These are phyloP conservation scores for Phytopythium vexans DNA, from an alignment of 352 stramenopile species.

Conservation along the genomic window DNA sequence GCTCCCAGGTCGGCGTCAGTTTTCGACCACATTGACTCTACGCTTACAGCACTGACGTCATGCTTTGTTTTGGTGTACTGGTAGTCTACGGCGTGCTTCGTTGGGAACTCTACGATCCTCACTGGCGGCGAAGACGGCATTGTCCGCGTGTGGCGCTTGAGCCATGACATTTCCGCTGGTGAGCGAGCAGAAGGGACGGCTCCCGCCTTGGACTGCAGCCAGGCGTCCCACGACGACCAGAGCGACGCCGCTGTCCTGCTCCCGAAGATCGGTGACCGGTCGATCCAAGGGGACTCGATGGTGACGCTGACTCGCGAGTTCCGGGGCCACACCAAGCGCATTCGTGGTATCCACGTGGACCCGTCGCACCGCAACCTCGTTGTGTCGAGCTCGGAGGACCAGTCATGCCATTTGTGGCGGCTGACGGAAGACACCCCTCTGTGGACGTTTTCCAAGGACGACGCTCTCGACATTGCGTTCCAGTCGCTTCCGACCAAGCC, in stretches of 20 bases:
- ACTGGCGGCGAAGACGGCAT: constrained; percentile 83
- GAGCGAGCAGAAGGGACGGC: constrained; percentile 43
- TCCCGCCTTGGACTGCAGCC: constrained; percentile 25
- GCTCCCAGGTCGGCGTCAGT: constrained; percentile 38
- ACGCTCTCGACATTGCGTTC: constrained; percentile 62
- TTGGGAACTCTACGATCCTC: constrained; percentile 72
- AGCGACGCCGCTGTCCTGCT: constrained; percentile 15
- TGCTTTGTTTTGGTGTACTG: constrained; percentile 1
- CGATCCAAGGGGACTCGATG: constrained; percentile 41
- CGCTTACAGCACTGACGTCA: background rate
- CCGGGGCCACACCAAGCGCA: constrained; percentile 71
- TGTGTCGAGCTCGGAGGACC: constrained; percentile 71
- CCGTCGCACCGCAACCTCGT: constrained; percentile 77
- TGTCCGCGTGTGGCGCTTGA: constrained; percentile 70
- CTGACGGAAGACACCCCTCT: constrained; percentile 61
- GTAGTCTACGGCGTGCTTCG: constrained; percentile 70
- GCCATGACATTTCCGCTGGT: constrained; percentile 36
- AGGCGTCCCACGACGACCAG: constrained; percentile 19
- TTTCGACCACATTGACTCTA: background rate
- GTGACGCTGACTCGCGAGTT: constrained; percentile 75
- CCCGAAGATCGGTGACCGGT: constrained; percentile 55
- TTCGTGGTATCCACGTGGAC: constrained; percentile 80
- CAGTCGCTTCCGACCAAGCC: constrained; percentile 46
- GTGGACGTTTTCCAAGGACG: constrained; percentile 74
- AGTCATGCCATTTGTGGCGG: constrained; percentile 79